Evolutionary conservation across 129 eudicot genomes (phyloP), one percentile per base, ranked within the genome.

Genomic region (Apium graveolens): DNA sequence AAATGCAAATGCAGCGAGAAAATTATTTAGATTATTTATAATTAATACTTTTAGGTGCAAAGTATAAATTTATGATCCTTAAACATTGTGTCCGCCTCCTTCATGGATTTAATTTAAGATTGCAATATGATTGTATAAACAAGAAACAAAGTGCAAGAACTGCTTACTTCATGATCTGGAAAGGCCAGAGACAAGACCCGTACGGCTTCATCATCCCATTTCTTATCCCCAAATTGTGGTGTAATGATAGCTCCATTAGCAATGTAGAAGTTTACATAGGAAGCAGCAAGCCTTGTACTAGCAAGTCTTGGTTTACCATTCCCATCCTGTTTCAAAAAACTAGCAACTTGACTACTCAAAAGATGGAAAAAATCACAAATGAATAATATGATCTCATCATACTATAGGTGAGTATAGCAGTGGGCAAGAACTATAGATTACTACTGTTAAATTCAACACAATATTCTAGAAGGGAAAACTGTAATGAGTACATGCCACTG

Each of bases 231-330:
- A 87, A 95, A 95, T 74, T 92, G 96, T 2, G 99, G 99, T 65
- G 90, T 81, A n/a, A 95, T 91, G 69, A 95, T 92, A 42, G 92
- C 97, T 81, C 90, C 90, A 81, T 95, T 92, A 45, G 90, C 94
- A 75, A 92, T 84, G 82, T 95, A 95, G 84, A 92, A 95, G 85
- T 95, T 95, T 68, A 92, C 94, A 80, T 95, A 95, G 18, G 97
- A 91, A 77, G 99, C 99, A 83, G 99, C 99, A 84, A 92, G 93
- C 82, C 99, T 95, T n/a, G 94, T 90, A 44, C 94, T 91, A 35
- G 97, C 81, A 70, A 80, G 84, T 80, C 99, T 95, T 63, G 91
- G 90, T 82, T 91, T 92, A 82, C 91, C 96, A 79, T 84, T 93
- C 26, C 92, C 93, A 41, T 74, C 88, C 97, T 90, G 84, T 77